Base-by-base conservation (phyloP, 495 filamentous ascomycete species). In the Xylaria nigripes region DNA sequence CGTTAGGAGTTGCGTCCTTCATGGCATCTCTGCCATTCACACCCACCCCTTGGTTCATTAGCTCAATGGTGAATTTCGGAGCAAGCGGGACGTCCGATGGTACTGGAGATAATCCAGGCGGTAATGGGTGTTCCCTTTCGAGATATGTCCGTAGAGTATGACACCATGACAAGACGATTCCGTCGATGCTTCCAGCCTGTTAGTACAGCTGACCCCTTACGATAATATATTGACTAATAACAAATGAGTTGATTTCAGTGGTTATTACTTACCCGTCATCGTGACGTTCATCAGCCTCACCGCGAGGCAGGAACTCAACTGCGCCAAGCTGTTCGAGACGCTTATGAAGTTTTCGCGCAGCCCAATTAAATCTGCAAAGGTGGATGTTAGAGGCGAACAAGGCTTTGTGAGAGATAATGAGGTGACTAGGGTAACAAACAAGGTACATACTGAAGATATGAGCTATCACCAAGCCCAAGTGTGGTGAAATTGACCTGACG, bases 391-490 rank as follows among this genome's bases (percentile, higher is more conserved):
- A 44, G 34, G 9, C 19, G 29, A 42, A n/a, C 27, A 22, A 23
- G 10, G 30, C 6, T 13, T 30, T 22, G 12, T 40, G 36, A 32
- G 22, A 29, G 15, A 13, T 36, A 47, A 45, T 25, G 51, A 43
- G 47, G 55, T 30, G 41, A 52, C 50, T 44, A 53, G 42, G 18
- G 12, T 15, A 55, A 13, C 21, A n/a, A 12, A 32, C 12, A 44
- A 22, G 9, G 16, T 19, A 42, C 65, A 19, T 76, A 92, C 86
- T 92, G 89, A 4, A 84, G 80, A 78, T 99, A 99, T 2, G 89
- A 93, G 60, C 85, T 95, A 70, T 99, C 91, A 1, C 93, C 93
- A 15, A 96, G 76, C 6, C 93, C 94, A 75, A 99, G 96, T 0
- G 82, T 85, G 16, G 87, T 80, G 68, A 95, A 95, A 0, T 74